Percentiles rank a stretch among this genome's conserved stretches.
Conservation (phyloP, 805 yeast species). For the Nadsonia fulvescens region DNA sequence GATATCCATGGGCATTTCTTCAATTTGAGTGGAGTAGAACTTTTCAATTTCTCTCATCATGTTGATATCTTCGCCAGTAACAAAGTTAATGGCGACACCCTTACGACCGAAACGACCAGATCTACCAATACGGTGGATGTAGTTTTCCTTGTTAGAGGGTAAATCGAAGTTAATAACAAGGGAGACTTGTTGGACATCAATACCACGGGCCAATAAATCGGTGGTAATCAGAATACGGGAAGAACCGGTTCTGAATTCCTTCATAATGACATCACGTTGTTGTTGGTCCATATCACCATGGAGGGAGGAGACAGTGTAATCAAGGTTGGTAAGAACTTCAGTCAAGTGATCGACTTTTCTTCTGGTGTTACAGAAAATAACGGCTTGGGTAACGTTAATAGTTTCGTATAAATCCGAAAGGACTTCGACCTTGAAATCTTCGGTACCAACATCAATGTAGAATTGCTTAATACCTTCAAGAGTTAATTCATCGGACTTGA, state of each 20-base stretch:
- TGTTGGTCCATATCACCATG: slow-evolving; percentile 92
- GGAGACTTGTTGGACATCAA: slow-evolving; percentile 94
- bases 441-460: slow-evolving; percentile 78
- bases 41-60: slow-evolving; percentile 73
- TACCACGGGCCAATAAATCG: slow-evolving; percentile 94
- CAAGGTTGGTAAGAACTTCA: slow-evolving; percentile 49
- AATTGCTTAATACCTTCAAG: slow-evolving; percentile 92
- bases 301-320: slow-evolving; percentile 86
- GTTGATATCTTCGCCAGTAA: slow-evolving; percentile 61
- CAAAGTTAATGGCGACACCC: slow-evolving; percentile 92
- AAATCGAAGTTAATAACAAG: slow-evolving; percentile 87
- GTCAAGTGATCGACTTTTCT: slow-evolving; percentile 84
- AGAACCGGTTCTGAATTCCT: slow-evolving; percentile 86
- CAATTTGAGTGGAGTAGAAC: slow-evolving; percentile 77
- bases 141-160: slow-evolving; percentile 80
- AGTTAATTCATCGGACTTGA: slow-evolving; percentile 88
- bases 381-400: slow-evolving; percentile 90
- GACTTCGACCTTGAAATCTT: slow-evolving; percentile 88
- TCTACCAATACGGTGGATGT: slow-evolving; percentile 95
- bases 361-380: slow-evolving; percentile 92
- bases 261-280: slow-evolving; percentile 89
- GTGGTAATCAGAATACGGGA: slow-evolving; percentile 86
- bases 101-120: slow-evolving; percentile 98
- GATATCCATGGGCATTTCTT: slow-evolving; percentile 66
- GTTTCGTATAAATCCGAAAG: slow-evolving; percentile 91